Base-by-base conservation (phyloP, 2,329 filamentous ascomycete species). In the Pseudocercospora vitis region DNA sequence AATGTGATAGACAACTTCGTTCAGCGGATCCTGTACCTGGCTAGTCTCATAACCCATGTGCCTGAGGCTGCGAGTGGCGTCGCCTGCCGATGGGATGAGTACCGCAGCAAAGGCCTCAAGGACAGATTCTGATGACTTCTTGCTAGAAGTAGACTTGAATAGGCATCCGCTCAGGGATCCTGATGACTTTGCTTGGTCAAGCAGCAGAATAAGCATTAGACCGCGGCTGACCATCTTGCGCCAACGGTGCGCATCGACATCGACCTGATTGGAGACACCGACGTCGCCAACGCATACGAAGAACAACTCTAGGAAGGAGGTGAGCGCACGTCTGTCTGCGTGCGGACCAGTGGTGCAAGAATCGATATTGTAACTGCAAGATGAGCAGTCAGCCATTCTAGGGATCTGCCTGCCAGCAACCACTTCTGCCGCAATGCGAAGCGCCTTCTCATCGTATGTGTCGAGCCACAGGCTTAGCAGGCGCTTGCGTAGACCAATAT, bases 211-310 rank as follows among this genome's bases (percentile, higher is more conserved):
- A 2, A 86, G 74, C 79, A 85, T 80, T 37, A 85, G 70, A 60
- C 81, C 82, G 28, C 81, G 77, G 33, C 83, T 70, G 9, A 81
- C 70, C 2, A 79, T 84, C 45, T 80, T 79, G 54, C 77, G 75
- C 74, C 82, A 83, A 23, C 60, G 57, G 5, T 32, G 12, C 3
- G 24, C 50, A 31, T 56, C 57, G 16, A 24, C 45, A n/a, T 55
- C n/a, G n/a, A n/a, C 40, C 11, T 53, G 51, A 2, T 49, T 24
- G 21, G 60, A 42, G 7, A 77, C 73, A 64, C n/a, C n/a, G n/a
- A n/a, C n/a, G n/a, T 85, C 82, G 59, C 82, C 78, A 53, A 83
- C 82, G 24, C 74, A 75, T 50, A 86, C 74, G 48, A 86, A 65
- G 63, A 84, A 84, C 0, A 74, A 73, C 35, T 82, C 77, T 16